Percentiles rank a stretch among this genome's conserved stretches.
Conservation (phyloP, 768 basidiomycete species). For the Suillus placidus region DNA sequence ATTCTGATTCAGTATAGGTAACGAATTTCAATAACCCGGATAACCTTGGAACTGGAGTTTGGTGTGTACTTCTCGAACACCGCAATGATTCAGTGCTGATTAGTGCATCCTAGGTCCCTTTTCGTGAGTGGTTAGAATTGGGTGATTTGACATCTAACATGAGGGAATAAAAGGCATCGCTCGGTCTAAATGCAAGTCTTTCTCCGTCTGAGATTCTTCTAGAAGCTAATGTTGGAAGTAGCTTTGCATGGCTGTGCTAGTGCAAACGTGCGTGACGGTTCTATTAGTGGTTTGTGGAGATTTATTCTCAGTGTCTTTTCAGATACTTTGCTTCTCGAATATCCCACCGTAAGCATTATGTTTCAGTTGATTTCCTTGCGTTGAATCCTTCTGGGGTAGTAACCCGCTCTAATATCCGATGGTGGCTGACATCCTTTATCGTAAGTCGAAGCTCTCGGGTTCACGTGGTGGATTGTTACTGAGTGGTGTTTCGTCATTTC, state of each 20-base stretch:
- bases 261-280: constrained; percentile 40
- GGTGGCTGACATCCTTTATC: constrained; percentile 41
- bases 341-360: constrained; percentile 7
- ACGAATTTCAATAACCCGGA: constrained; percentile 40
- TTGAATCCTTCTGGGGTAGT: constrained; percentile 28
- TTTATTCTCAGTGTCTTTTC: neutral
- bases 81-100: neutral
- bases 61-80: constrained; percentile 29
- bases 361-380: neutral
- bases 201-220: neutral
- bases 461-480: neutral
- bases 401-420: constrained; percentile 32
- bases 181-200: constrained; percentile 15
- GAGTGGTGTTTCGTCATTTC: neutral
- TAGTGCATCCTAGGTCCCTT: constrained; percentile 12
- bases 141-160: neutral
- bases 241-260: constrained; percentile 45
- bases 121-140: constrained; percentile 11
- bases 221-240: constrained; percentile 16
- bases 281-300: neutral
- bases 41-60: constrained; percentile 38
- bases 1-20: constrained; percentile 30
- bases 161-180: constrained; percentile 2
- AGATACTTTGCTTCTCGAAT: constrained; percentile 16
- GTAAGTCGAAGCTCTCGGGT: constrained; percentile 3